Evolutionary conservation across 495 filamentous ascomycete species (phyloP), one percentile per base, ranked within the genome.

Genomic region (Annulohypoxylon bovei): DNA sequence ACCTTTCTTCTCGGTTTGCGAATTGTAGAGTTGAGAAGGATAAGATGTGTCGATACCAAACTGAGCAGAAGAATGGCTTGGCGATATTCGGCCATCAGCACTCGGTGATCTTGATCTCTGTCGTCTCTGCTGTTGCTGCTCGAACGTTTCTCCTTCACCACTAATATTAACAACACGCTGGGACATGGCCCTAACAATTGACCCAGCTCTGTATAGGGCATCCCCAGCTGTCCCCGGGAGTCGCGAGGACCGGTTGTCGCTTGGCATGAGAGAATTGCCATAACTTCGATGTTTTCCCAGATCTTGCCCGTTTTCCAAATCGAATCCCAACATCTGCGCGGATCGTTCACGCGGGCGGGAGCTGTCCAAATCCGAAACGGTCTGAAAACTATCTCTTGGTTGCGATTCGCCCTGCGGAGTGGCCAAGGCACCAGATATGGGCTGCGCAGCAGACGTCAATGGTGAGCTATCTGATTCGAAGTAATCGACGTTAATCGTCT

Each of bases 81-180:
- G 59, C 28, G 74, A 68, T 6, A 71, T 73, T 22, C 80, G 77
- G 1, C 76, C 79, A 50, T 83, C 81, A 2, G 62, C 75, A 59
- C 81, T 82, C 12, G 82, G 82, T 9, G 83, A 85, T 53, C 81
- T 81, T 20, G 83, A 84, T 16, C 91, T 89, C 63, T 93, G 88
- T 65, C 91, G 85, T 56, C 87, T 72, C 35, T 72, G 69, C 46
- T 72, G 70, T n/a, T 86, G 87, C 67, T 93, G 90, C 68, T 95
- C 92, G 18, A 95, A 85, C 35, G 92, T 81, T 68, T 98, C 94
- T 1, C 79, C 81, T 50, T 89, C 88, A 74, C 95, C 97, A 81
- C 95, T 97, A 63, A 99, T 84, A 76, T 97, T 98, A 74, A 98
- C 95, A 62, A 99, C 93, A 78, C 95, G 93, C 80, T 97, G 93